Evolutionary conservation across 1,139 yeast genomes (phyloP).

Genomic region (Pichia sp.): DNA sequence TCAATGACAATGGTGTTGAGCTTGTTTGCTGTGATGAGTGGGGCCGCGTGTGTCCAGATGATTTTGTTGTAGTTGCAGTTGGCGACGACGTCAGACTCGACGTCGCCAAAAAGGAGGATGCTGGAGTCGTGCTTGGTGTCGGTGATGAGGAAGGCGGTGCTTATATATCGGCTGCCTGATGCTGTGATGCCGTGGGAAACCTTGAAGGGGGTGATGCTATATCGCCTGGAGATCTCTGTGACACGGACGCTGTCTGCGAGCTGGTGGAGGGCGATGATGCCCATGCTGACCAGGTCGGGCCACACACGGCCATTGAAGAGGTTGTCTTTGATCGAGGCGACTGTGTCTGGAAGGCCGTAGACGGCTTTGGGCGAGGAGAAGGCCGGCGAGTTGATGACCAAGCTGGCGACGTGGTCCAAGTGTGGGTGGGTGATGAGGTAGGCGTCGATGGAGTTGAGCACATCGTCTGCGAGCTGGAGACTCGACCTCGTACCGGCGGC

Average conservation of each 20-base stretch:
- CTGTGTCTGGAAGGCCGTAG: conserved; percentile 52
- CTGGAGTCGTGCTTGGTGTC: conserved; percentile 30
- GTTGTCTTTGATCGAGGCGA: conserved; percentile 48
- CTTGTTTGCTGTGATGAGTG: conserved; percentile 36
- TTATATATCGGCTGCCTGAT: conserved; percentile 28
- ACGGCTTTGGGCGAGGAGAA: conserved; percentile 35
- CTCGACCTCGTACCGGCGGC: conserved; percentile 9
- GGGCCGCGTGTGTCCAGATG: conserved; percentile 59
- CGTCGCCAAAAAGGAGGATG: conserved; percentile 71
- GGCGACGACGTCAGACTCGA: conserved; percentile 62
- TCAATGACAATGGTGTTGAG: conserved; percentile 64
- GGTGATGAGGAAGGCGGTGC: conserved; percentile 33
- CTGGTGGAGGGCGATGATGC: conserved; percentile 15
- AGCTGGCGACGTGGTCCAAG: conserved; percentile 69
- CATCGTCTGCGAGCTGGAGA: conserved; percentile 18
- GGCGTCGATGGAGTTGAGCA: conserved; percentile 27
- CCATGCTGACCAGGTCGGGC: conserved; percentile 58
- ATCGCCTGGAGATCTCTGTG: conserved; percentile 26
- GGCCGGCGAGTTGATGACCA: conserved; percentile 69
- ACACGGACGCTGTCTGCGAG: conserved; percentile 2
- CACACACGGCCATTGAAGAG: conserved; percentile 73
- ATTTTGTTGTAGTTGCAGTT: conserved; percentile 38
- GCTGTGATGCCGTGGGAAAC: conserved; percentile 35
- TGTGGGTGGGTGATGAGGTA: conserved; percentile 79
- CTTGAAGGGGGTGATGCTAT: conserved; percentile 28